phyloP scores from a whole-genome alignment of 306 rosid genomes.

The Dalbergia oliveri region DNA sequence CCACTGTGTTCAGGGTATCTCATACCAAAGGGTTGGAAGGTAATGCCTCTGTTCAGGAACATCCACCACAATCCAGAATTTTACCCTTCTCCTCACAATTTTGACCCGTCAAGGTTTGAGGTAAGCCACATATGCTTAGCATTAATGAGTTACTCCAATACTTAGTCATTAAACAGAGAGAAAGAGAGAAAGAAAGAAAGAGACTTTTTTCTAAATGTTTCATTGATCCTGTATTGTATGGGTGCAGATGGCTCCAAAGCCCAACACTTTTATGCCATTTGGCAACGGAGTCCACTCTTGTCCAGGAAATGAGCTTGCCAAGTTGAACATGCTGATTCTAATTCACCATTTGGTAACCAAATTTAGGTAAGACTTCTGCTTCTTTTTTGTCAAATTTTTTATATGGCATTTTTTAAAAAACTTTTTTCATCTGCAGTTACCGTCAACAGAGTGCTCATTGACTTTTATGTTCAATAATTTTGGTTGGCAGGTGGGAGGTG shows the following conservation, averaged over 20 bases:
- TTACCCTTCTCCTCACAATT: slow-evolving; percentile 73
- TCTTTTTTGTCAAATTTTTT: slow-evolving; percentile 17
- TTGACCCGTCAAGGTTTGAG: slow-evolving; percentile 95
- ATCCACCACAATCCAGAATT: slow-evolving; percentile 89
- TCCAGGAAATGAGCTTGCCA: slow-evolving; percentile 95
- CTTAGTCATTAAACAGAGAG: slow-evolving; percentile 6
- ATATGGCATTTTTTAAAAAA: neutral
- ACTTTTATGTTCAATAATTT: slow-evolving; percentile 28
- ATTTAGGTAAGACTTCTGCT: slow-evolving; percentile 61
- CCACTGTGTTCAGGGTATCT: slow-evolving; percentile 65
- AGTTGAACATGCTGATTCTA: slow-evolving; percentile 73
- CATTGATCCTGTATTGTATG: neutral
- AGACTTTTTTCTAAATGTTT: neutral
- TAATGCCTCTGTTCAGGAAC: slow-evolving; percentile 93
- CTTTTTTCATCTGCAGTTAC: neutral
- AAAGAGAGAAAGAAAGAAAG: too few species aligned
- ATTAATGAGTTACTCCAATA: neutral
- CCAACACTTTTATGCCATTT: slow-evolving; percentile 90
- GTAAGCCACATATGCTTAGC: slow-evolving; percentile 45
- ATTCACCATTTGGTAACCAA: slow-evolving; percentile 79
- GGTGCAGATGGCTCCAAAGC: slow-evolving; percentile 69
- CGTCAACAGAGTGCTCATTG: neutral
- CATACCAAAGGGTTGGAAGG: slow-evolving; percentile 99
- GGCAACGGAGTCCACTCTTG: slow-evolving; percentile 90
- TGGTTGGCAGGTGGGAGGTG: slow-evolving; percentile 81